These are phyloP conservation scores for Cordyceps cicadae DNA, from an alignment of 2,329 filamentous ascomycete species.

Conservation along the genomic window DNA sequence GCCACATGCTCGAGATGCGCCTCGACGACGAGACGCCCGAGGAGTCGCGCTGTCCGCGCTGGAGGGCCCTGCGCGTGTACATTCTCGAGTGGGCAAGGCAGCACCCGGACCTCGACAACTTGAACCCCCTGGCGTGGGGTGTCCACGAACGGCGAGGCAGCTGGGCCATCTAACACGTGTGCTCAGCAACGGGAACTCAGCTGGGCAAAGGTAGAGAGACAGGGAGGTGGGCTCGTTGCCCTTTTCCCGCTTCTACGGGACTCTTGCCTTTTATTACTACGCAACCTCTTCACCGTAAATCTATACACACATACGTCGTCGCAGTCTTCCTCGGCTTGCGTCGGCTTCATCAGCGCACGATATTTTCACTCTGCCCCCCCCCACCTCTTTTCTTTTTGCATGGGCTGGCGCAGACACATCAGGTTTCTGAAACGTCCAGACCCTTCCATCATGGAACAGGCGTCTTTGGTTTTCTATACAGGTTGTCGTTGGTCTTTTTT, in stretches of 20 bases:
- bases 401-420: background rate
- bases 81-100: slow-evolving; percentile 85
- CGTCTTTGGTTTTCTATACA: background rate
- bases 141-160: slow-evolving; percentile 59
- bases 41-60: slow-evolving; percentile 56
- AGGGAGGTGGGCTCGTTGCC: too few species aligned
- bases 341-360: background rate
- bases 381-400: background rate
- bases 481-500: background rate
- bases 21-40: slow-evolving; percentile 32
- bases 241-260: background rate
- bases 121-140: slow-evolving; percentile 57
- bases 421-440: background rate
- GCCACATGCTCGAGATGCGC: slow-evolving; percentile 60
- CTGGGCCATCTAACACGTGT: slow-evolving; percentile 53
- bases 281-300: background rate
- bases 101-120: slow-evolving; percentile 62
- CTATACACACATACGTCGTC: background rate
- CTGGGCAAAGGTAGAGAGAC: background rate
- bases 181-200: background rate
- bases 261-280: background rate
- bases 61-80: slow-evolving; percentile 76
- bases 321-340: background rate
- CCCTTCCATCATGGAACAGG: background rate
- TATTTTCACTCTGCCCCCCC: background rate